Conservation (phyloP, 345 rosid genomes). For the Salix brachista region DNA sequence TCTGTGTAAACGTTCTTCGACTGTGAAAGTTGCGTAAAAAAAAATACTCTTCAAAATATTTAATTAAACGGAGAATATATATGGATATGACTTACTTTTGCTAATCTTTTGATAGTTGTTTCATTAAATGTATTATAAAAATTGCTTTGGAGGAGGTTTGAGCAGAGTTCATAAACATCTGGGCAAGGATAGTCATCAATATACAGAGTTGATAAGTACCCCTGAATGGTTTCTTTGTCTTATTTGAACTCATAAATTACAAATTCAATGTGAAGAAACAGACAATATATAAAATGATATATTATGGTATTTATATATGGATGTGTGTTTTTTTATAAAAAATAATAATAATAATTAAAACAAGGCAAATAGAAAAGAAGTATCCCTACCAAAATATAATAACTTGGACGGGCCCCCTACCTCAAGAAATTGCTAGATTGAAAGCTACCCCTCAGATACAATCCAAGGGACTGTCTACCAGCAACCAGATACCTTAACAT, state of each 20-base stretch:
- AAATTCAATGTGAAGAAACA: conserved; percentile 24
- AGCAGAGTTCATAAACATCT: background rate
- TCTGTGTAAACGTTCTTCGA: conserved; percentile 16
- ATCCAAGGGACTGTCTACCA: conserved; percentile 32
- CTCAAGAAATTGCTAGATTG: conserved; percentile 8
- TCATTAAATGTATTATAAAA: conserved; percentile 10
- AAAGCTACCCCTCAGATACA: conserved; percentile 31
- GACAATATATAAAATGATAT: conserved; percentile 9
- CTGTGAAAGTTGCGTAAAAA: conserved; percentile 6
- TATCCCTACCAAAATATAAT: background rate
- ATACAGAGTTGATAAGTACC: background rate
- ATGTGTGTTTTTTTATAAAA: too few relatives aligned
- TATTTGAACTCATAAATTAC: conserved; percentile 23
- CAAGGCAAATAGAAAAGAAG: background rate
- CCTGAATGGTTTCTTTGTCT: conserved; percentile 40
- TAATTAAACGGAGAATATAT: background rate
- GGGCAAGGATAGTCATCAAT: background rate
- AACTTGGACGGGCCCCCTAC: conserved; percentile 8
- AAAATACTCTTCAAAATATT: too few relatives aligned
- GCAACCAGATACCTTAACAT: conserved; percentile 7
- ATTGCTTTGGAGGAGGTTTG: conserved; percentile 1
- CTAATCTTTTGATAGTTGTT: background rate
- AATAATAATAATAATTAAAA: background rate
- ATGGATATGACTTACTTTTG: background rate
- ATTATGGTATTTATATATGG: background rate